phyloP scores from a whole-genome alignment of 306 rosid genomes.

The Cyamopsis tetragonoloba region DNA sequence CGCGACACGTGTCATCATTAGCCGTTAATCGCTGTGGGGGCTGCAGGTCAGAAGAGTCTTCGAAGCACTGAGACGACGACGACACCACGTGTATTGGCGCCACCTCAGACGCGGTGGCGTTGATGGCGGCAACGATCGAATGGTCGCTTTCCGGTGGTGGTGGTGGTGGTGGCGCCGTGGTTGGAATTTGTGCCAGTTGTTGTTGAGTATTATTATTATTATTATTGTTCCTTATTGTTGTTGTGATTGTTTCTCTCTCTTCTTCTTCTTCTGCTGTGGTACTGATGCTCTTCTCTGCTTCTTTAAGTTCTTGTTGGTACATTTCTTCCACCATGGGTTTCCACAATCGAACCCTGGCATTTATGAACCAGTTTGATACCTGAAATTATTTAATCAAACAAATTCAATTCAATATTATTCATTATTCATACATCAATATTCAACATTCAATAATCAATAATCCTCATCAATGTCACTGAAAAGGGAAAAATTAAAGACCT shows the following conservation, averaged over 20 bases:
- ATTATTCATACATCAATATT: background rate
- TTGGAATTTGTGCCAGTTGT: constrained; percentile 63
- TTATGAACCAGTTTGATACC: constrained; percentile 99
- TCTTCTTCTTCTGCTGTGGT: no score
- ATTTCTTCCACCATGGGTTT: constrained; percentile 99
- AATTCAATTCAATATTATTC: background rate
- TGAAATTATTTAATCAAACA: constrained; percentile 15
- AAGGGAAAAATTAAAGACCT: no score
- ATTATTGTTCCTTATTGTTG: no score
- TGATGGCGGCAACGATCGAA: background rate
- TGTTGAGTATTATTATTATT: no score
- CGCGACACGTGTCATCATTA: constrained; percentile 61
- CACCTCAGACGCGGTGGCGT: constrained; percentile 42
- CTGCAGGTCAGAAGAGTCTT: constrained; percentile 25
- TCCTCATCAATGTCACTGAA: no score
- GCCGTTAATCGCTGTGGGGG: constrained; percentile 31
- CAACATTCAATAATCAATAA: no score
- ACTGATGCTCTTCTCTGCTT: constrained; percentile 39
- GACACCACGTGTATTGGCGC: constrained; percentile 43
- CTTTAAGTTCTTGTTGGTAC: constrained; percentile 93
- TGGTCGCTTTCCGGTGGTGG: no score
- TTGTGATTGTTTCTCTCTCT: constrained; percentile 38
- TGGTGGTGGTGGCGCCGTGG: constrained; percentile 30
- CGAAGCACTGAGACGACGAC: constrained; percentile 35
- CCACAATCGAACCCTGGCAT: constrained; percentile 99